These are phyloP conservation scores for Fusarium anguioides DNA, from an alignment of 2,329 filamentous ascomycete species.

Conservation along the genomic window DNA sequence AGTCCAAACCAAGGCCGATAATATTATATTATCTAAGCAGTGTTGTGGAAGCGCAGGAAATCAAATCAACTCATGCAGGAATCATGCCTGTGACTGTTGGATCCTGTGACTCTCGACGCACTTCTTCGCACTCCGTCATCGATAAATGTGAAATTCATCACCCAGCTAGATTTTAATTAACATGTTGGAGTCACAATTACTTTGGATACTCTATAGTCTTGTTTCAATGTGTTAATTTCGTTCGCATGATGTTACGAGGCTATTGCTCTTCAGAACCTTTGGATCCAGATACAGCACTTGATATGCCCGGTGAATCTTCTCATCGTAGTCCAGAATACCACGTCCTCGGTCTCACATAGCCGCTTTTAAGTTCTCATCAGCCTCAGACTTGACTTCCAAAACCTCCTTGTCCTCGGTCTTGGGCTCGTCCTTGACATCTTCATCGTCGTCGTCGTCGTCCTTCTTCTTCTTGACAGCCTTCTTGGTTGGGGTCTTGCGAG, in stretches of 20 bases:
- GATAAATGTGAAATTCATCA: neutral
- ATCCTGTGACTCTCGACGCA: neutral
- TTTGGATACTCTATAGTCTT: neutral
- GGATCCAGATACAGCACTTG: neutral
- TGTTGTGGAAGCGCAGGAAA: neutral
- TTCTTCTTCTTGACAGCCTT: slow-evolving; percentile 29
- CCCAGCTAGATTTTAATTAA: neutral
- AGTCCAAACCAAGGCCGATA: too few relatives aligned
- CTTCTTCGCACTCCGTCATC: neutral
- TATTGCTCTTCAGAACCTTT: slow-evolving; percentile 13
- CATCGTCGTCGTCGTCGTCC: slow-evolving; percentile 37
- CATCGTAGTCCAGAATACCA: neutral
- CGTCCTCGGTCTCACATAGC: neutral
- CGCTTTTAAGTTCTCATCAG: neutral
- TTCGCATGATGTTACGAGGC: neutral
- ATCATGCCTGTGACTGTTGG: neutral
- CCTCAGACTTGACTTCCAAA: slow-evolving; percentile 16
- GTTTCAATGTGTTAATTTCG: neutral
- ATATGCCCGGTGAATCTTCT: neutral
- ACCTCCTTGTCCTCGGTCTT: slow-evolving; percentile 19
- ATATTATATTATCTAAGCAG: accelerated
- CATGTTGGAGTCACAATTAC: neutral
- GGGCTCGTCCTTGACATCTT: slow-evolving; percentile 35
- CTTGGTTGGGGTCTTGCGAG: slow-evolving; percentile 48
- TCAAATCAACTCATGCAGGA: too few relatives aligned